Conservation (phyloP, 495 filamentous ascomycete genomes). For the Hypoxylon fragiforme region DNA sequence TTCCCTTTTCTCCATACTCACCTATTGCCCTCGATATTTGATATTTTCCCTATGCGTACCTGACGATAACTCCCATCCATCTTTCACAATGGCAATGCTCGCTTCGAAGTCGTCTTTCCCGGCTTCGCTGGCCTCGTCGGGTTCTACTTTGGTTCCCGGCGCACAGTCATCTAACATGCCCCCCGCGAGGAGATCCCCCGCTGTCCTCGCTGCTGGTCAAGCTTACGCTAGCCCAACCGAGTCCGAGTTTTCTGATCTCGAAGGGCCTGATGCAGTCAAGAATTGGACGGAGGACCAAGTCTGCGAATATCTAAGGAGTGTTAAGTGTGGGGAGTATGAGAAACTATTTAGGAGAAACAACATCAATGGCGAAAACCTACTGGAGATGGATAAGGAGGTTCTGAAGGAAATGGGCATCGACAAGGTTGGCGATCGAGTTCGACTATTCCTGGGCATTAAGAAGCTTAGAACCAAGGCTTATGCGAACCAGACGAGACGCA, state of each 20-base stretch:
- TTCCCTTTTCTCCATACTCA: constrained; percentile 1
- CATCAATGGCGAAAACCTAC: constrained; percentile 92
- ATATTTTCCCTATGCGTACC: constrained; percentile 31
- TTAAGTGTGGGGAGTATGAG: constrained; percentile 93
- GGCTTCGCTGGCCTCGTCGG: constrained; percentile 60
- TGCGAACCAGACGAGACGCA: constrained; percentile 80
- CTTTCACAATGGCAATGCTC: constrained; percentile 72
- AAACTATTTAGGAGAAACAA: constrained; percentile 88
- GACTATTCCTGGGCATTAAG: constrained; percentile 90
- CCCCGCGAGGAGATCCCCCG: constrained; percentile 56
- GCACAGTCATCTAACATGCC: constrained; percentile 58
- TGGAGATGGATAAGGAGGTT: constrained; percentile 95
- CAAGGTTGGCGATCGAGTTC: constrained; percentile 96
- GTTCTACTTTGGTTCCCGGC: constrained; percentile 56
- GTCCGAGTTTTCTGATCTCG: constrained; percentile 87
- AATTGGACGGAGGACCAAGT: constrained; percentile 93
- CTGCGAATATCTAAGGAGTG: constrained; percentile 82
- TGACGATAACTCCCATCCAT: constrained; percentile 19
- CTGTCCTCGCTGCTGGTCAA: constrained; percentile 62
- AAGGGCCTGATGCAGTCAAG: constrained; percentile 57
- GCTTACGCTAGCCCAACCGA: constrained; percentile 85
- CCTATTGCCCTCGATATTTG: constrained; percentile 8
- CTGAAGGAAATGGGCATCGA: constrained; percentile 98
- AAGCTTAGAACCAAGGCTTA: constrained; percentile 83
- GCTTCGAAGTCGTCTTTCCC: constrained; percentile 82